These are phyloP conservation scores for Candida mattraensis DNA, from an alignment of 805 yeast species.

Conservation along the genomic window DNA sequence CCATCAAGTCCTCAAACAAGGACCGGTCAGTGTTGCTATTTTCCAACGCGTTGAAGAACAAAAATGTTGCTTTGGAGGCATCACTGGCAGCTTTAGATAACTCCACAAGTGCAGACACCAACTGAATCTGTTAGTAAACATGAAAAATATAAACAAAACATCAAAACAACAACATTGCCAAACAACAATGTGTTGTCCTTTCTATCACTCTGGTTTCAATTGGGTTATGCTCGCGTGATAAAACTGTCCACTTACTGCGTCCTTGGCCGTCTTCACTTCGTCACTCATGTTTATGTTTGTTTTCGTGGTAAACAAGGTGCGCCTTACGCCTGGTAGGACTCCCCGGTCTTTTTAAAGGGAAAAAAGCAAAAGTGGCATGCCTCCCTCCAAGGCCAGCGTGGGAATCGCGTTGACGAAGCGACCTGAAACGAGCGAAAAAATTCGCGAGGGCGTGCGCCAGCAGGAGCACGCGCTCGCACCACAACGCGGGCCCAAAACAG, in stretches of 20 bases:
- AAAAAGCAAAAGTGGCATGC: too few relatives aligned
- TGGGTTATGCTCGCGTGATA: neutral
- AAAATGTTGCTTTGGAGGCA: conserved; percentile 77
- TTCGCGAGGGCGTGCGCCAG: too few relatives aligned
- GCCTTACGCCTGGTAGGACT: neutral
- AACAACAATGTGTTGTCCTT: neutral
- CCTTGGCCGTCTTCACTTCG: conserved; percentile 32
- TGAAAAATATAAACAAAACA: conserved; percentile 1
- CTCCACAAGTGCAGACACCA: conserved; percentile 78
- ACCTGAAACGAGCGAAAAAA: too few relatives aligned
- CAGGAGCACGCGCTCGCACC: too few relatives aligned
- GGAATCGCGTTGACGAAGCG: too few relatives aligned
- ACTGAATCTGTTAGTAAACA: conserved; percentile 37
- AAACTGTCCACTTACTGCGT: conserved; percentile 25
- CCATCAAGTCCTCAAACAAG: conserved; percentile 25
- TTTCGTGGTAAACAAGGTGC: conserved; percentile 5
- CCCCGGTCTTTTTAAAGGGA: conserved; percentile 4
- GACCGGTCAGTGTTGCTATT: conserved; percentile 39
- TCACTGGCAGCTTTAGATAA: conserved; percentile 85
- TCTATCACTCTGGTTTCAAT: neutral
- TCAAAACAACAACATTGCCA: neutral
- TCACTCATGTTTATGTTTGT: conserved; percentile 20
- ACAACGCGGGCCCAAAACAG: too few relatives aligned
- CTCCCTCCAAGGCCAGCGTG: too few relatives aligned
- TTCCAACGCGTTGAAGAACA: conserved; percentile 63